These are phyloP conservation scores for Medicago ruthenica DNA, from an alignment of 306 rosid genomes.

Conservation along the genomic window DNA sequence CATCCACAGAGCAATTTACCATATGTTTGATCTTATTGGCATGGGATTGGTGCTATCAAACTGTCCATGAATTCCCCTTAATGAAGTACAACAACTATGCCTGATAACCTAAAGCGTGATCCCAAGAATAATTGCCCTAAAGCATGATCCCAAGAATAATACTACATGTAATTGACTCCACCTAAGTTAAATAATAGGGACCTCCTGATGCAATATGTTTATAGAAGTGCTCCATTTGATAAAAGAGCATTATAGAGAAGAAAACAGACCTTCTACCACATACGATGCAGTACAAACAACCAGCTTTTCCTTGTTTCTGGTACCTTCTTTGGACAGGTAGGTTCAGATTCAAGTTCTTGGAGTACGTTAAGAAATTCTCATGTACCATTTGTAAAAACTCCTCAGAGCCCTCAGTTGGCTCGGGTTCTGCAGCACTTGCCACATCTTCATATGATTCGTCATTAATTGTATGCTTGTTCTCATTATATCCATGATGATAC, in stretches of 20 bases:
- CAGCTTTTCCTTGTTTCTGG: constrained; percentile 85
- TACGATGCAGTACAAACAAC: constrained; percentile 89
- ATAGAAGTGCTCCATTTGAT: constrained; percentile 53
- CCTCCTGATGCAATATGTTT: constrained; percentile 54
- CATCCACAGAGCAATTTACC: constrained; percentile 41
- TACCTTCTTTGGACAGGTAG: constrained; percentile 70
- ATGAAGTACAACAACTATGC: constrained; percentile 28
- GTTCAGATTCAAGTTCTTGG: constrained; percentile 74
- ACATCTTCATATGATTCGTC: constrained; percentile 67
- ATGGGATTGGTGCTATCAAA: constrained; percentile 36
- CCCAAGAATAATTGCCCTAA: constrained; percentile 45
- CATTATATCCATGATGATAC: constrained; percentile 60
- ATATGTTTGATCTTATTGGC: constrained; percentile 43
- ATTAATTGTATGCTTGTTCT: constrained; percentile 51
- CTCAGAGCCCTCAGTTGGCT: constrained; percentile 76
- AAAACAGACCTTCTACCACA: constrained; percentile 96
- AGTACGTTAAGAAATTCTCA: constrained; percentile 74
- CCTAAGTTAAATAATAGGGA: constrained; percentile 47
- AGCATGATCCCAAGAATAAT: background rate
- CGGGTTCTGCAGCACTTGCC: constrained; percentile 55
- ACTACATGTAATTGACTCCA: constrained; percentile 43
- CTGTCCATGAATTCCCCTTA: constrained; percentile 35
- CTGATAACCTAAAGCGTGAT: constrained; percentile 37
- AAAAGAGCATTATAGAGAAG: constrained; percentile 58
- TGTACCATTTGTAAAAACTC: constrained; percentile 79